Evolutionary conservation across 2,329 filamentous ascomycete species (phyloP).

Genomic region (Beauveria brongniartii): DNA sequence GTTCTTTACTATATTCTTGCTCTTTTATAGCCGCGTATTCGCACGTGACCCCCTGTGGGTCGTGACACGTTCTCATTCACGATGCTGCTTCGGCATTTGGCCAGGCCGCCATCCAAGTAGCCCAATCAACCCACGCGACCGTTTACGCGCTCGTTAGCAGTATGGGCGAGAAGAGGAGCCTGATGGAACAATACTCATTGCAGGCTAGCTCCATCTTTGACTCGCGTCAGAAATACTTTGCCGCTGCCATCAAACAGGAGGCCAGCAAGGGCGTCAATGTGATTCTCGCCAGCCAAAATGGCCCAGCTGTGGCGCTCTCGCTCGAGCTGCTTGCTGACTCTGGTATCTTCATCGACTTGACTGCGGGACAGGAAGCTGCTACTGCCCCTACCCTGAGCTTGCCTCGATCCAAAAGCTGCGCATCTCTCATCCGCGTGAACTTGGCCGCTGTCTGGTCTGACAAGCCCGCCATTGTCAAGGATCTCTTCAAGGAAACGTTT

Average conservation of each 20-base stretch:
- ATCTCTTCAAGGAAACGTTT: background rate
- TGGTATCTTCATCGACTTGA: background rate
- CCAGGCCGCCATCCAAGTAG: background rate
- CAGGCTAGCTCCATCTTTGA: background rate
- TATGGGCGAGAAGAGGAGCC: background rate
- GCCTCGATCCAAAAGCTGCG: slow-evolving; percentile 3
- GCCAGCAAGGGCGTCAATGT: background rate
- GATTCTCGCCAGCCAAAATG: background rate
- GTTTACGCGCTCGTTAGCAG: background rate
- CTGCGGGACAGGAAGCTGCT: background rate
- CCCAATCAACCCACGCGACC: background rate
- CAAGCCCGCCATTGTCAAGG: background rate
- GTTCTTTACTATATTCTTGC: no score
- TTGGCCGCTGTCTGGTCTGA: background rate
- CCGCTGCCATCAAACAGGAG: background rate
- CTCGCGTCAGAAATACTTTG: no score
- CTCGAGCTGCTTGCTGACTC: background rate
- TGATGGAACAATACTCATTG: background rate
- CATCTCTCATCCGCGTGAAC: background rate
- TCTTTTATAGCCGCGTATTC: no score
- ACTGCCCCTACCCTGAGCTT: background rate
- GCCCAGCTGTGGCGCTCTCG: background rate
- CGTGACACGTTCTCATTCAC: background rate
- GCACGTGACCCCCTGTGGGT: no score
- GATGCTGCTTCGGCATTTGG: background rate